phyloP scores from a whole-genome alignment of 768 basidiomycete species.

The Leccinum fibrillosum region DNA sequence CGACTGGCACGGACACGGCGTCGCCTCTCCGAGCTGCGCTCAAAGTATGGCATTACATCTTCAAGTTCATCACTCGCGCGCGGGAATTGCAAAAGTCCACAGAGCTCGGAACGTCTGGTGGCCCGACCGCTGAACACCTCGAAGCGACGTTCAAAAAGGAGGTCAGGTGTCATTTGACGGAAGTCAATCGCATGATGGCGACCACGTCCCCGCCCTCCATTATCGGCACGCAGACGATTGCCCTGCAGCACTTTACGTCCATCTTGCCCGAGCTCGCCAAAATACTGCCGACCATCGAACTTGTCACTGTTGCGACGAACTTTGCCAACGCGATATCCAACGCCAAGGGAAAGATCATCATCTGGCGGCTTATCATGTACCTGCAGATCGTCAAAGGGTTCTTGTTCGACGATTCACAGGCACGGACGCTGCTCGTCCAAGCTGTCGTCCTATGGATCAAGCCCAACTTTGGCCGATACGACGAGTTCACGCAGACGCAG shows the following conservation, averaged over 20 bases:
- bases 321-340: constrained; percentile 82
- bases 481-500: constrained; percentile 68
- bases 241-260: constrained; percentile 89
- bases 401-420: constrained; percentile 78
- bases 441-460: constrained; percentile 92
- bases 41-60: constrained; percentile 96
- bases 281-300: constrained; percentile 76
- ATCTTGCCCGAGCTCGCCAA: constrained; percentile 85
- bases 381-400: constrained; percentile 87
- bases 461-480: constrained; percentile 89
- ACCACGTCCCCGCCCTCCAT: constrained; percentile 75
- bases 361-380: constrained; percentile 94
- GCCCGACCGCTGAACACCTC: constrained; percentile 81
- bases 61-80: constrained; percentile 91
- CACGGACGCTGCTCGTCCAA: constrained; percentile 78
- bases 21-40: constrained; percentile 81
- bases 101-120: constrained; percentile 75
- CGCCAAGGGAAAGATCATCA: constrained; percentile 81
- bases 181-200: constrained; percentile 89
- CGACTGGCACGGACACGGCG: constrained; percentile 68
- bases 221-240: constrained; percentile 94
- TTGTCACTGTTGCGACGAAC: constrained; percentile 80
- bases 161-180: constrained; percentile 67
- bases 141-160: constrained; percentile 85
- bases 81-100: constrained; percentile 83